Conservation (phyloP, 2,329 filamentous ascomycete species). For the Fusarium sp. region DNA sequence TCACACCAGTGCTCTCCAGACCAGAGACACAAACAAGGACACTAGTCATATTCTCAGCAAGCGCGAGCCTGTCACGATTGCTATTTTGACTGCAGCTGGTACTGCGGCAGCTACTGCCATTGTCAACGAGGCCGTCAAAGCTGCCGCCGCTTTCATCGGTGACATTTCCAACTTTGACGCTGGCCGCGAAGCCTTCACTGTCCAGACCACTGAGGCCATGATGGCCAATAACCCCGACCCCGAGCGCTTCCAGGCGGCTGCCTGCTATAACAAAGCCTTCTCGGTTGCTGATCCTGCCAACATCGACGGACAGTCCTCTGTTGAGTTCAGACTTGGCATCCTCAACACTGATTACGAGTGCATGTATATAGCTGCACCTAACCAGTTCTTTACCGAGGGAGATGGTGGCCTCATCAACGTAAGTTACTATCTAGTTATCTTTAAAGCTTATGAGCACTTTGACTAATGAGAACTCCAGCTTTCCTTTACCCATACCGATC, state of each 20-base stretch:
- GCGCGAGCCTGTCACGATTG: background rate
- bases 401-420: conserved; percentile 11
- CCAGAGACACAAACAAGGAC: background rate
- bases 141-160: background rate
- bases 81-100: conserved; percentile 3
- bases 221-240: conserved; percentile 5
- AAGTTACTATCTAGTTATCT: rapidly evolving
- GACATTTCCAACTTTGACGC: conserved; percentile 6
- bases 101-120: background rate
- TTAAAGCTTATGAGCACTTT: rapidly evolving
- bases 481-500: conserved; percentile 1
- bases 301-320: conserved; percentile 5
- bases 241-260: background rate
- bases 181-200: background rate
- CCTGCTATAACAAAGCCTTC: conserved; percentile 3
- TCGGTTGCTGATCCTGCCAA: conserved; percentile 5
- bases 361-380: conserved; percentile 12
- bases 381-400: conserved; percentile 5
- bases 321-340: background rate
- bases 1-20: background rate
- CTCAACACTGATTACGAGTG: conserved; percentile 17
- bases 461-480: background rate
- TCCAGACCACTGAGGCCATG: background rate
- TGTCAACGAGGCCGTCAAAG: background rate
- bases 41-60: background rate